phyloP scores from a whole-genome alignment of 1,284 basidiomycete genomes.

The Stygiomarasmius scandens region DNA sequence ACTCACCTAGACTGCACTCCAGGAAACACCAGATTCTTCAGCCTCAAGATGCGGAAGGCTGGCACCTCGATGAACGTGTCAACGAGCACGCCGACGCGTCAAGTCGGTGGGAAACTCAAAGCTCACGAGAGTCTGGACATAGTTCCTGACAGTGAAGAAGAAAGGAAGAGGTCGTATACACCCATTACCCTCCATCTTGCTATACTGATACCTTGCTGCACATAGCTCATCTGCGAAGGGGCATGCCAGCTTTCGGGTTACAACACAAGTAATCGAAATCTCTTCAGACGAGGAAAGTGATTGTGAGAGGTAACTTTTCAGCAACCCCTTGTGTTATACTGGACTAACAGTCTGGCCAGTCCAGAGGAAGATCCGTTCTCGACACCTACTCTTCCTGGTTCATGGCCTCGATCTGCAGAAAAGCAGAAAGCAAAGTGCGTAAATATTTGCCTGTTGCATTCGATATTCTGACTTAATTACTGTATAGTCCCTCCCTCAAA shows the following conservation, averaged over 20 bases:
- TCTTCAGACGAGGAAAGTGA: constrained; percentile 15
- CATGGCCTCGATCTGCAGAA: not conserved
- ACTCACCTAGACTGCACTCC: no score
- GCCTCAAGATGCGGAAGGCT: no score
- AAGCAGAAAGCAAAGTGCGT: not conserved
- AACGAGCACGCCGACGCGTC: not conserved
- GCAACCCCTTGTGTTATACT: not conserved
- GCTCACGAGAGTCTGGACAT: constrained; percentile 24
- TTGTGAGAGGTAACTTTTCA: not conserved
- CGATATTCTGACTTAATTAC: not conserved
- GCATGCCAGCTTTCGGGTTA: not conserved
- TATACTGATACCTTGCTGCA: not conserved
- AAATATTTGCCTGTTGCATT: not conserved
- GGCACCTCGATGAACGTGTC: not conserved
- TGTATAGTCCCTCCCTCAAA: not conserved
- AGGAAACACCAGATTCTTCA: no score
- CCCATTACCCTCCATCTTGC: not conserved
- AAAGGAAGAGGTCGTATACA: constrained; percentile 21
- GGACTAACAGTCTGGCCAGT: not conserved
- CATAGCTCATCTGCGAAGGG: not conserved
- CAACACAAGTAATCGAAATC: constrained; percentile 1
- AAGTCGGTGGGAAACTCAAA: not conserved
- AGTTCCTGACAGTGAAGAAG: constrained; percentile 45
- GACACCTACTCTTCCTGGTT: constrained; percentile 1
- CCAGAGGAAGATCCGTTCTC: constrained; percentile 2